phyloP scores from a whole-genome alignment of 495 filamentous ascomycete species.

The Tuber umbilicatum region DNA sequence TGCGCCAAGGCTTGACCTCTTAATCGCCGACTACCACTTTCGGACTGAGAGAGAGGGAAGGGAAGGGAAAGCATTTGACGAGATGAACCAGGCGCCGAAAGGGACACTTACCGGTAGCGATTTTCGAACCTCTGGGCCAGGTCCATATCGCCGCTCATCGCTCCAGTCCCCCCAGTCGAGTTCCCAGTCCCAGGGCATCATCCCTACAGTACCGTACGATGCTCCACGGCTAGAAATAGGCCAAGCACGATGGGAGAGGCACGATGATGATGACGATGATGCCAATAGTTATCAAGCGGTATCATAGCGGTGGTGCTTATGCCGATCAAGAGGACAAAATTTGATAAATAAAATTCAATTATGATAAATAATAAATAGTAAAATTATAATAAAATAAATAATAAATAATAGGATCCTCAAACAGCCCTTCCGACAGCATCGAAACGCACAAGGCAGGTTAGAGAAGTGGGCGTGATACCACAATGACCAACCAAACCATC shows the following conservation, averaged over 20 bases:
- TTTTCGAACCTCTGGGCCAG: background rate
- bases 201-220: background rate
- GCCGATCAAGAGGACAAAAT: background rate
- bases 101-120: background rate
- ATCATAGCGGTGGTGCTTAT: background rate
- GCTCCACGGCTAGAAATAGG: background rate
- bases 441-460: background rate
- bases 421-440: background rate
- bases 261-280: background rate
- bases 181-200: background rate
- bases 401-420: background rate
- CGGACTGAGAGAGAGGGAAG: background rate
- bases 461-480: background rate
- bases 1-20: slow-evolving; percentile 16
- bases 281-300: background rate
- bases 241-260: background rate
- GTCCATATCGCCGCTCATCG: background rate
- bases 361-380: too few relatives aligned
- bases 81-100: background rate
- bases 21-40: slow-evolving; percentile 35
- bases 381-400: too few relatives aligned
- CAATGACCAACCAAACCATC: background rate
- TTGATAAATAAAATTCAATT: too few relatives aligned
- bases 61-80: background rate
- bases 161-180: background rate